Conservation (phyloP, 495 filamentous ascomycete genomes). For the Oleoguttula mirabilis region DNA sequence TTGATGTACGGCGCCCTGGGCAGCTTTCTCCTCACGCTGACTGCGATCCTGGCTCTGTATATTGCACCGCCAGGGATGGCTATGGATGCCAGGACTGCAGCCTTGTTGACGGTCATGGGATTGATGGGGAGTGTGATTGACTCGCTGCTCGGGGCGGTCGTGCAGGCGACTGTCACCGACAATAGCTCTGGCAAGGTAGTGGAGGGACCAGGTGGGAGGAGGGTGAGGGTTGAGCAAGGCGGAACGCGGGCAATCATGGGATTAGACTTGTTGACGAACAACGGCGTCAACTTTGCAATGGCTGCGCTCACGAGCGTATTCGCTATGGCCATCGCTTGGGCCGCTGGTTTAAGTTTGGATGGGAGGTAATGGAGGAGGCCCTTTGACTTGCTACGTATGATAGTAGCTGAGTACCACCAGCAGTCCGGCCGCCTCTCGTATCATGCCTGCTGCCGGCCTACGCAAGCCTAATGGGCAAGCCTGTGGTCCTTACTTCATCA, state of each 20-base stretch:
- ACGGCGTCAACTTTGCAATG: slow-evolving; percentile 87
- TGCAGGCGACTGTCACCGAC: slow-evolving; percentile 83
- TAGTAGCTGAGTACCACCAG: too few relatives aligned
- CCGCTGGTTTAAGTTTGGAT: not conserved
- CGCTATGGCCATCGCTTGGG: slow-evolving; percentile 47
- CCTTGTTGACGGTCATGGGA: slow-evolving; percentile 55
- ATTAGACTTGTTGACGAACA: slow-evolving; percentile 75
- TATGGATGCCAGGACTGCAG: slow-evolving; percentile 40
- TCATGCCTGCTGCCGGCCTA: too few relatives aligned
- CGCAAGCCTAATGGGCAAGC: not conserved
- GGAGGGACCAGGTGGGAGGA: slow-evolving; percentile 72
- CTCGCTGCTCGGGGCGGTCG: slow-evolving; percentile 68
- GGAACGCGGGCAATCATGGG: slow-evolving; percentile 41
- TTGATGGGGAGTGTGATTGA: slow-evolving; percentile 71
- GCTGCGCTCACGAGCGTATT: slow-evolving; percentile 66
- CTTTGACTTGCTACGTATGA: too few relatives aligned
- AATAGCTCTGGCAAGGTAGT: slow-evolving; percentile 72
- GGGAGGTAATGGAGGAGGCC: not conserved
- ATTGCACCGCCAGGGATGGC: slow-evolving; percentile 56
- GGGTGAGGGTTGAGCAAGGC: slow-evolving; percentile 39
- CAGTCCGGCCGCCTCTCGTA: too few relatives aligned
- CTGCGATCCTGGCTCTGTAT: slow-evolving; percentile 37
- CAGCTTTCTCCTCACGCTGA: slow-evolving; percentile 55
- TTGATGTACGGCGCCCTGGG: slow-evolving; percentile 63
- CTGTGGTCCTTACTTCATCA: not conserved